Base-by-base conservation (phyloP, 2,329 filamentous ascomycete species). In the Aspergillus pseudoterreus region DNA sequence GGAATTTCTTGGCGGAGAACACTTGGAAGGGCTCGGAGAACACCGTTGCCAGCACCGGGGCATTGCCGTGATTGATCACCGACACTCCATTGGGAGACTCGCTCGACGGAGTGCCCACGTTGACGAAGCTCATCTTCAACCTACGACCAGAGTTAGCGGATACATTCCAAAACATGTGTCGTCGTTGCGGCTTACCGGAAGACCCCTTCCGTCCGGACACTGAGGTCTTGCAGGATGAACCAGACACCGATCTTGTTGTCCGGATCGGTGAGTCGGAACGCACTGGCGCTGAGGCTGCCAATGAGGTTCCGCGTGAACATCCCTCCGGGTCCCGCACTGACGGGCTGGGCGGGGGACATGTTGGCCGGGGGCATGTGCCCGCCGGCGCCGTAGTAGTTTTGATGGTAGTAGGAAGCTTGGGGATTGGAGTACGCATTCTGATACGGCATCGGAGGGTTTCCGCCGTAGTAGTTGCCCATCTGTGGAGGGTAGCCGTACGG, bases 281-380 rank as follows among this genome's bases (percentile, higher is more conserved):
- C 92, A 64, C 92, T 96, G 30, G 92, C 91, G 5, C 90, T 86
- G 47, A 96, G 77, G 68, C 89, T 95, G 2, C 94, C 94, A 57
- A 99, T 97, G 9, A 99, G 81, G 65, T 97, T 99, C 47, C 92
- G 80, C 0, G 92, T 96, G 67, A 92, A 96, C 90, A 95, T 95
- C 50, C 89, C 90, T 35, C 85, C 84, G 1, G 86, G 84, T 54
- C 69, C 80, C 53, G 72, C 71, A 15, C 64, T 52, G 19, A 68
- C 61, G 4, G 66, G 63, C 33, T 63, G 65, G 53, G 72, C 59
- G 45, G 69, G 60, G 35, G 73, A 70, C 47, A 74, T 65, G 49
- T 67, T 68, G 45, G 61, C 51, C 2, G 62, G 58, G 10, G 68
- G 65, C 59, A 71, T 65, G 44, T 67, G 65, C 17, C 68, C 59